These are phyloP conservation scores for Scorias spongiosa DNA, from an alignment of 2,329 filamentous ascomycete species.

Conservation along the genomic window DNA sequence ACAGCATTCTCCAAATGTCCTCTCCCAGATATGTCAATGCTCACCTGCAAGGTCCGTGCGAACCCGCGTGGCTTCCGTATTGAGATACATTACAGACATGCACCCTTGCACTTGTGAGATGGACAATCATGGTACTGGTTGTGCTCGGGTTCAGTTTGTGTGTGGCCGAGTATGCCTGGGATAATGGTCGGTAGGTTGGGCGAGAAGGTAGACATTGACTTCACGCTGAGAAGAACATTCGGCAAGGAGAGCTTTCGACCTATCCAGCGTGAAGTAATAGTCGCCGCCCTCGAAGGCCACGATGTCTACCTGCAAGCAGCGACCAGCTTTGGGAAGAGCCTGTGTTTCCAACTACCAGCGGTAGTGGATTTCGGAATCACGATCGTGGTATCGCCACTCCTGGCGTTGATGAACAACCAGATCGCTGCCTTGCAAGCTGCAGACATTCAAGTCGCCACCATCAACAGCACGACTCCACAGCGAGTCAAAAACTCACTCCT, in stretches of 20 bases:
- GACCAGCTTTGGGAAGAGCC: constrained; percentile 79
- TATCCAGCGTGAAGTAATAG: constrained; percentile 74
- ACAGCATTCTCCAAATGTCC: too few species aligned
- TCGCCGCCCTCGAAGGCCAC: constrained; percentile 61
- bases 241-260: constrained; percentile 37
- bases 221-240: constrained; percentile 22
- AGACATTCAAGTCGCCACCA: constrained; percentile 65
- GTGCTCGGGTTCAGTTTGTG: too few species aligned
- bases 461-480: constrained; percentile 67
- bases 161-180: too few species aligned
- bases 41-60: too few species aligned
- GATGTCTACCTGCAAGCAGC: constrained; percentile 92
- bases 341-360: constrained; percentile 85
- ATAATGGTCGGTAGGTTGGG: constrained; percentile 2
- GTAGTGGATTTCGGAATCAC: constrained; percentile 81
- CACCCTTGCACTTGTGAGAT: too few species aligned
- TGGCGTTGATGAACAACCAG: constrained; percentile 93
- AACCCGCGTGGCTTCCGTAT: too few species aligned
- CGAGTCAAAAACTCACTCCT: constrained; percentile 54
- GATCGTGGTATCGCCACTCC: constrained; percentile 74
- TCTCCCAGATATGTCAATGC: too few species aligned
- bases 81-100: too few species aligned
- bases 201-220: constrained; percentile 21
- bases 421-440: constrained; percentile 62
- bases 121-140: too few species aligned